Conservation (phyloP, 345 rosid genomes). For the Punica granatum region DNA sequence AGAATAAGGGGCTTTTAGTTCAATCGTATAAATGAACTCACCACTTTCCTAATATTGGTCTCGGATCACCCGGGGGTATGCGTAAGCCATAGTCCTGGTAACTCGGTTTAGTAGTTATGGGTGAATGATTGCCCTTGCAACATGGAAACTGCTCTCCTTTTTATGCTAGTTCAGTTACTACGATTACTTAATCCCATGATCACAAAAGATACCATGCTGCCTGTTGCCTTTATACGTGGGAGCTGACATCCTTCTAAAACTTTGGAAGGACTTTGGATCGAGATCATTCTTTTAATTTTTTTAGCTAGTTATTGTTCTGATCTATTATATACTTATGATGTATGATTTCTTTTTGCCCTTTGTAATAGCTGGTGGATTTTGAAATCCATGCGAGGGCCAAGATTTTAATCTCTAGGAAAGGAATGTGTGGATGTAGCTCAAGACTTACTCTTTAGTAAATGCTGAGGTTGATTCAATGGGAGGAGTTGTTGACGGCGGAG, state of each 20-base stretch:
- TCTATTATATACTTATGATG: background rate
- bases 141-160: background rate
- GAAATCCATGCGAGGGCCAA: background rate
- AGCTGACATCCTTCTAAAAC: too few species aligned
- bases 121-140: background rate
- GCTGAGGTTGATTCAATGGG: constrained; percentile 99
- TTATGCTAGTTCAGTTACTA: too few species aligned
- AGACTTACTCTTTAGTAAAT: constrained; percentile 64
- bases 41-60: background rate
- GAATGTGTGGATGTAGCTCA: constrained; percentile 76
- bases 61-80: background rate
- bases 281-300: background rate
- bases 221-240: too few species aligned
- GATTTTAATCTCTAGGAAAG: constrained; percentile 13
- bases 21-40: background rate
- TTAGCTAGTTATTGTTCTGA: background rate
- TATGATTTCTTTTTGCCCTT: background rate
- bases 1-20: background rate
- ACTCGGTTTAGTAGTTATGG: background rate
- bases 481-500: constrained; percentile 94
- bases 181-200: too few species aligned
- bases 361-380: background rate
- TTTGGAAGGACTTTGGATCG: too few species aligned
- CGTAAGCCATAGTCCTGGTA: background rate
- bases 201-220: too few species aligned